Base-by-base conservation (phyloP, 768 basidiomycete species). In the Tricholoma bakamatsutake region DNA sequence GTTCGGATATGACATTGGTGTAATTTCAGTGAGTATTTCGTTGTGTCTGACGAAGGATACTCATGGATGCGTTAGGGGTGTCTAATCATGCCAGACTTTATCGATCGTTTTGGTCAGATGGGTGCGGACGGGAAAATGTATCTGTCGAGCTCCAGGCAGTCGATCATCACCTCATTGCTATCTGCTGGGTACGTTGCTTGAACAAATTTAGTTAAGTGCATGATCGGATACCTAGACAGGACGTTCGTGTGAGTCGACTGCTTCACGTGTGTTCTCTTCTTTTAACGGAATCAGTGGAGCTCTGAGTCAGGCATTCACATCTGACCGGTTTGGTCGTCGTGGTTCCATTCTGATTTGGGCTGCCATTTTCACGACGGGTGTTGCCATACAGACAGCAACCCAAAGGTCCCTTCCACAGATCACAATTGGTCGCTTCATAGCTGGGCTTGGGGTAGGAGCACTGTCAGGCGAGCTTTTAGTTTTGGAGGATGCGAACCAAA, bases 321-420 rank as follows among this genome's bases (percentile, higher is more conserved):
- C 88, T 40, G 88, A 91, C 62, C 72, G 83, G 17, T 77, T 84
- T 52, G 90, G 90, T 15, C 79, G 90, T 52, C 78, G 80, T 34
- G 85, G 84, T 1, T 88, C 87, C 9, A 86, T 90, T 63, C 73
- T 89, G 28, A 82, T 88, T 50, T 90, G 88, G 88, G 77, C 87
- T 12, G 80, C 69, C 1, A 80, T 90, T 40, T 90, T 90, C 67
- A 89, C 87, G 5, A 59, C 79, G 48, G 86, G 88, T 0, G 81
- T 83, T 24, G 80, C 80, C 2, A 76, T 90, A 53, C 88, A 90
- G 61, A 90, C 87, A 3, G 86, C 74, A 13, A 85, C 88, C 0
- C 72, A 71, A 3, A 72, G 69, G 53, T 83, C 83, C 1, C 66
- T 89, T 33, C 80, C 67, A 1, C 89, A 90, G 64, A 76, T 93